Evolutionary conservation across 2,329 filamentous ascomycete species (phyloP).

Genomic region (Microcyclospora tardicrescens): DNA sequence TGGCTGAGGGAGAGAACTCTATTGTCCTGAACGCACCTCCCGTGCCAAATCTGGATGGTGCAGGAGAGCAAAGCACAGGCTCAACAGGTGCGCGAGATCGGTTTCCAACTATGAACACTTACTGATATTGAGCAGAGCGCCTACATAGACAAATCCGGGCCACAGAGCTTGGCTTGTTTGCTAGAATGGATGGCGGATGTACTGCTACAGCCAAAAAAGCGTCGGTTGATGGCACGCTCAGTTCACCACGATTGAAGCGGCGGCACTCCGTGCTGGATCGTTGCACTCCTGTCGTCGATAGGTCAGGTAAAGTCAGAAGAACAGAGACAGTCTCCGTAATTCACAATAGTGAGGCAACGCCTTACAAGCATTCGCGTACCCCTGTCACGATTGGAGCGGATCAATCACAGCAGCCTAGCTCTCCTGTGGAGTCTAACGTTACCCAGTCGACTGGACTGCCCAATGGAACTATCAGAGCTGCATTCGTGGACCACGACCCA

Average conservation of each 20-base stretch:
- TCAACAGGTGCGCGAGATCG: constrained; percentile 6
- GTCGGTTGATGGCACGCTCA: not conserved
- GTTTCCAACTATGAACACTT: not conserved
- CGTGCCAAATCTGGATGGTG: constrained; percentile 1
- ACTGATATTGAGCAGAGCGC: constrained; percentile 8
- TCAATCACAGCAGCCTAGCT: constrained; percentile 7
- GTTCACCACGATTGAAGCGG: constrained; percentile 10
- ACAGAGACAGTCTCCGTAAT: not conserved
- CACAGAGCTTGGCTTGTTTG: constrained; percentile 14
- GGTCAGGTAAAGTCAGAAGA: constrained; percentile 3
- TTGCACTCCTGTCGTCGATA: constrained; percentile 4
- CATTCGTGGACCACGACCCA: constrained; percentile 29
- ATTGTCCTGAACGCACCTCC: not conserved
- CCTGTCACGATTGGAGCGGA: not conserved
- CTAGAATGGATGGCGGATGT: constrained; percentile 3
- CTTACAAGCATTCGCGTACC: not conserved
- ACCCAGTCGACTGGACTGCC: constrained; percentile 16
- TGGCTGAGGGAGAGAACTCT: constrained; percentile 1
- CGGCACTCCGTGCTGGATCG: constrained; percentile 5
- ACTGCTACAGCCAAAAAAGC: constrained; percentile 2
- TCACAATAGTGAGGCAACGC: not conserved
- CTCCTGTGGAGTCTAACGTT: constrained; percentile 10
- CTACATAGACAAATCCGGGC: constrained; percentile 12
- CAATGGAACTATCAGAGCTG: constrained; percentile 20
- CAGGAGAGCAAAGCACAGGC: constrained; percentile 9